A percentile compares a stretch with the other conserved stretches of the same genome.
Conservation (phyloP, 2,329 filamentous ascomycete genomes). For the Bisporella sp. region DNA sequence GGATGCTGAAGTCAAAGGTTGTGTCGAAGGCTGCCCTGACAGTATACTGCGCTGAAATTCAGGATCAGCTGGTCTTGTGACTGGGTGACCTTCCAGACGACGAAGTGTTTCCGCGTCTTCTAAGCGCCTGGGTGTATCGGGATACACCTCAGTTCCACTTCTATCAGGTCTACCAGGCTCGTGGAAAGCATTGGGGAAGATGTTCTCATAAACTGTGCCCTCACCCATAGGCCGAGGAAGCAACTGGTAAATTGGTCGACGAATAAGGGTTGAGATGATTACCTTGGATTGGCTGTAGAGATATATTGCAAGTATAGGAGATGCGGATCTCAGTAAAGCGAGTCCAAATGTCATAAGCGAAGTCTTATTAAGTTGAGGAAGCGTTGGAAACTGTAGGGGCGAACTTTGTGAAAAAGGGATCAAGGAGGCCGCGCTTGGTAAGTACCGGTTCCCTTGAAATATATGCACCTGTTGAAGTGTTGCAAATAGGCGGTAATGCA, state of each 20-base stretch:
- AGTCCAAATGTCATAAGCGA: conserved; percentile 13
- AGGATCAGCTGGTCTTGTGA: background rate
- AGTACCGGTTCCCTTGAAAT: conserved; percentile 13
- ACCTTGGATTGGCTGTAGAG: conserved; percentile 18
- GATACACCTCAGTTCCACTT: conserved; percentile 2
- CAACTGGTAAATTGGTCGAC: conserved; percentile 22
- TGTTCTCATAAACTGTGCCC: conserved; percentile 5
- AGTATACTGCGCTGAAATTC: too few relatives aligned
- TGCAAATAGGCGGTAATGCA: conserved; percentile 25
- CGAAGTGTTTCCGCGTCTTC: conserved; percentile 23
- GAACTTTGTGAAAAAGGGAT: conserved; percentile 23
- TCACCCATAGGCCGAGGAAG: conserved; percentile 25
- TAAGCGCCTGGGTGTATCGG: background rate
- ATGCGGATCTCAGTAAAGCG: conserved; percentile 10
- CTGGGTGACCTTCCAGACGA: conserved; percentile 23
- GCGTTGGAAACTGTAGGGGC: conserved; percentile 16
- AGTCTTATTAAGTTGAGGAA: conserved; percentile 4
- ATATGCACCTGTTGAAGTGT: conserved; percentile 26
- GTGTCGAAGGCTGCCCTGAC: too few relatives aligned
- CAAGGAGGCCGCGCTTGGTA: conserved; percentile 20
- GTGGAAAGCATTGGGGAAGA: conserved; percentile 16
- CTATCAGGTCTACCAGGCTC: conserved; percentile 14
- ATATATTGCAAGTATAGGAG: conserved; percentile 21
- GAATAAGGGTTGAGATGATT: conserved; percentile 17
- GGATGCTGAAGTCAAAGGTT: too few relatives aligned